Conservation (phyloP, 345 rosid genomes). For the Cardamine resedifolia region DNA sequence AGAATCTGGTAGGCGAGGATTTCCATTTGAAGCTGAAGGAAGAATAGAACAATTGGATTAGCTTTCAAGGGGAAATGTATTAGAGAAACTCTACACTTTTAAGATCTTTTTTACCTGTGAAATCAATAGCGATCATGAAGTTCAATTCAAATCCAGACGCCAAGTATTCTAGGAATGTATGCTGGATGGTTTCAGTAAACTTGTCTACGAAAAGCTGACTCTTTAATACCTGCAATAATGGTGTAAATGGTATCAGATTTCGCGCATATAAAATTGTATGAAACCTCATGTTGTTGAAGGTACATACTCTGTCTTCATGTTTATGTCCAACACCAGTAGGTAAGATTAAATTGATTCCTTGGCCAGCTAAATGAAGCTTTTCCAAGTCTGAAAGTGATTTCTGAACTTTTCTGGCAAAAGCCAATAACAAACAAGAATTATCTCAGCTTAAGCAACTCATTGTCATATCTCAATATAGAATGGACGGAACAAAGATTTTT, state of each 20-base stretch:
- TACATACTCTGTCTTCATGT: slow-evolving; percentile 57
- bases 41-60: slow-evolving; percentile 13
- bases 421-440: slow-evolving; percentile 30
- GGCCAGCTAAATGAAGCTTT: slow-evolving; percentile 51
- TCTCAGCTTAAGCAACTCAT: slow-evolving; percentile 17
- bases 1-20: slow-evolving; percentile 87
- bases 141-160: slow-evolving; percentile 79
- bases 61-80: background rate
- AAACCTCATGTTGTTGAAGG: slow-evolving; percentile 3
- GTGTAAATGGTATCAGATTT: background rate
- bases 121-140: slow-evolving; percentile 97
- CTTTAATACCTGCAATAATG: slow-evolving; percentile 51
- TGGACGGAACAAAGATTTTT: background rate
- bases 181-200: slow-evolving; percentile 62
- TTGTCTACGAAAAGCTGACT: slow-evolving; percentile 74
- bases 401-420: slow-evolving; percentile 62
- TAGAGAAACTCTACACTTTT: background rate
- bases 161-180: slow-evolving; percentile 84
- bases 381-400: slow-evolving; percentile 79
- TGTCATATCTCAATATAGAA: background rate
- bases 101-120: slow-evolving; percentile 59
- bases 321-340: slow-evolving; percentile 62
- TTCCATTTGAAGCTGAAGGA: slow-evolving; percentile 87
- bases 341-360: slow-evolving; percentile 56
- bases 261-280: background rate